Percentiles rank a stretch among this genome's conserved stretches.
These are phyloP conservation scores for Eucalyptus tenuipes DNA, from an alignment of 345 rosid species.

Conservation along the genomic window DNA sequence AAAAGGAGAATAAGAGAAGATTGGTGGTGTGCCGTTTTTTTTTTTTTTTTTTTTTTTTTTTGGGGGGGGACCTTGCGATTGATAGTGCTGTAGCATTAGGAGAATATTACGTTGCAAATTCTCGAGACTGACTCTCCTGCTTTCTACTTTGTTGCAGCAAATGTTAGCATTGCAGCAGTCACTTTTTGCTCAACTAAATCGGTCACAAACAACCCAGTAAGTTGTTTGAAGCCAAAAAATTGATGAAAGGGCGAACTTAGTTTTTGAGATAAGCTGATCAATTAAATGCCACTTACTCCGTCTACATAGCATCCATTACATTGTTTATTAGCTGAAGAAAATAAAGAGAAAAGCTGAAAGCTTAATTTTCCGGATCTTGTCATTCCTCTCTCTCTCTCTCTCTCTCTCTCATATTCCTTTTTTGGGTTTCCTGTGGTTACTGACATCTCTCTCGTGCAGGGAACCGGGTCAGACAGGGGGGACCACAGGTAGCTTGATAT, in stretches of 20 bases:
- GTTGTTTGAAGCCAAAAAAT: background rate
- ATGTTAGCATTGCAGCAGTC: slow-evolving; percentile 57
- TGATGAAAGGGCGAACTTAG: background rate
- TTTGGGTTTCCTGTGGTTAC: background rate
- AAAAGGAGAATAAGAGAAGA: background rate
- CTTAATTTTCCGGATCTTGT: background rate
- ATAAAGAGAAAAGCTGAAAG: background rate
- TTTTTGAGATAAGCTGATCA: background rate
- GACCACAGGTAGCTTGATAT: slow-evolving; percentile 27
- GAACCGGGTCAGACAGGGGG: slow-evolving; percentile 41
- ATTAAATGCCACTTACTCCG: background rate
- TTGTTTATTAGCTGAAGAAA: background rate
- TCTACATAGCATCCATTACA: background rate
- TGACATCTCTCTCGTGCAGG: slow-evolving; percentile 14
- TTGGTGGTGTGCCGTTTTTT: background rate
- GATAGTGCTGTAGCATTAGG: background rate
- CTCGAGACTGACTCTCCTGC: background rate
- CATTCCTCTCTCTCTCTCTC: background rate
- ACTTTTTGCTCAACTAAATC: slow-evolving; percentile 51
- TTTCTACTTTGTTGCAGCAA: slow-evolving; percentile 26
- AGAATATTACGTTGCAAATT: background rate
- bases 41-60: too few relatives aligned
- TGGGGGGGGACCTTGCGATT: background rate
- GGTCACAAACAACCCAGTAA: slow-evolving; percentile 49
- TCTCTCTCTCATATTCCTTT: background rate